phyloP scores from a whole-genome alignment of 805 yeast species.

The Deakozyma indianensis region DNA sequence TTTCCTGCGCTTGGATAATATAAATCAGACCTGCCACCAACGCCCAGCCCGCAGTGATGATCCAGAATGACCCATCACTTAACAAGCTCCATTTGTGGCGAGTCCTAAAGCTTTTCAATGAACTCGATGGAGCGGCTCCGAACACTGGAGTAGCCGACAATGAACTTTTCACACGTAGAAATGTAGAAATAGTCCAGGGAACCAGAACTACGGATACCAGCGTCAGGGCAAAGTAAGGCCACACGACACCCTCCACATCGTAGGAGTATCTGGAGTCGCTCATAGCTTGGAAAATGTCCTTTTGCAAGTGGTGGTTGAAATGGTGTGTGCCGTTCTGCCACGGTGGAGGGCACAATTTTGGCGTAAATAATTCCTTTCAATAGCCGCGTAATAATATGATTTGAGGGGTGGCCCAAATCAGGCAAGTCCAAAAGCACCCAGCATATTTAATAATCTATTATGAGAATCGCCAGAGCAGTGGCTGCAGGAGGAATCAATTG shows the following conservation, averaged over 20 bases:
- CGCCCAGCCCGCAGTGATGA: constrained; percentile 46
- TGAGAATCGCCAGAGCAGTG: too few relatives aligned
- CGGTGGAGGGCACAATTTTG: background rate
- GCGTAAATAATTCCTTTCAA: background rate
- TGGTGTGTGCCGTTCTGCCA: background rate
- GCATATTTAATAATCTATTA: too few relatives aligned
- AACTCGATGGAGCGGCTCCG: background rate
- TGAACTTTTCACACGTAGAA: constrained; percentile 2
- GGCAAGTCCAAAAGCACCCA: too few relatives aligned
- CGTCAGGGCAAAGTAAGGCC: constrained; percentile 85
- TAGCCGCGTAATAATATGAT: background rate
- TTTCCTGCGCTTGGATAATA: constrained; percentile 24
- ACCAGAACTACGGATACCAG: constrained; percentile 49
- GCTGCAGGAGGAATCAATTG: too few relatives aligned
- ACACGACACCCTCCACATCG: constrained; percentile 80
- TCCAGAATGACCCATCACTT: constrained; percentile 8
- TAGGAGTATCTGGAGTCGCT: constrained; percentile 50
- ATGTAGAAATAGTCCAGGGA: constrained; percentile 35
- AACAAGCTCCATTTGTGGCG: constrained; percentile 18
- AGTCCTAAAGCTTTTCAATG: constrained; percentile 20
- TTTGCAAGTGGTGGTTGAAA: constrained; percentile 26
- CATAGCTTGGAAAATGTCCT: constrained; percentile 17
- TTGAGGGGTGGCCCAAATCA: too few relatives aligned
- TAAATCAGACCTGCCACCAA: constrained; percentile 28
- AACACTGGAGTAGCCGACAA: background rate